Conservation (phyloP, 208 protist species). For the Herpetomonas samuelpessoai region DNA sequence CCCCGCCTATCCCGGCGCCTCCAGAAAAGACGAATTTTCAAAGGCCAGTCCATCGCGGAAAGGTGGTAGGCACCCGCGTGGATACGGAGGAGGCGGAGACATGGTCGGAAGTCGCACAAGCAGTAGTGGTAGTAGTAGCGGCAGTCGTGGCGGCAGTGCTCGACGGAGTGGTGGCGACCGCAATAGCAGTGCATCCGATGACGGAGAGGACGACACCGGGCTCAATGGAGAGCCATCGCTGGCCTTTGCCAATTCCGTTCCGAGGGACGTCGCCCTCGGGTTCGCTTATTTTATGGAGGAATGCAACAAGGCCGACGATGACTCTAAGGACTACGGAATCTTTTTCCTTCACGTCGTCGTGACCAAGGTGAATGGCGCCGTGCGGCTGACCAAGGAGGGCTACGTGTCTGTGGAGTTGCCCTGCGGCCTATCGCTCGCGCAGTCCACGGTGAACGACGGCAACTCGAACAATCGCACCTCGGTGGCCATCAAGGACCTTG, state of each 20-base stretch:
- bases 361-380: conserved; percentile 28
- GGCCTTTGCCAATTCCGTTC: conserved; percentile 35
- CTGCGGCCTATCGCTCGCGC: conserved; percentile 48
- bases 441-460: conserved; percentile 76
- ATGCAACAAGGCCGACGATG: conserved; percentile 43
- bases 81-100: no score
- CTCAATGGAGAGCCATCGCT: conserved; percentile 11
- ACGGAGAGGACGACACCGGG: conserved; percentile 7
- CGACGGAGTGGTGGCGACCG: neutral
- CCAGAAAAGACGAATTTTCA: no score
- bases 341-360: conserved; percentile 52
- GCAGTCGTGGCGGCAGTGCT: no score
- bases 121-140: no score
- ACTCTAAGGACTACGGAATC: conserved; percentile 81
- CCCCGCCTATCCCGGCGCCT: neutral
- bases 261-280: conserved; percentile 30
- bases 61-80: no score
- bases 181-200: neutral
- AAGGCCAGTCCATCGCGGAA: no score
- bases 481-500: conserved; percentile 30
- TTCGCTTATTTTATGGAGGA: conserved; percentile 70
- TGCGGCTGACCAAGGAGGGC: conserved; percentile 46
- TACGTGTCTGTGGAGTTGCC: conserved; percentile 60
- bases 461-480: conserved; percentile 80
- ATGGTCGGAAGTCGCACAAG: no score